phyloP scores from a whole-genome alignment of 179 eudicot genomes.

The Beta lomatogona region DNA sequence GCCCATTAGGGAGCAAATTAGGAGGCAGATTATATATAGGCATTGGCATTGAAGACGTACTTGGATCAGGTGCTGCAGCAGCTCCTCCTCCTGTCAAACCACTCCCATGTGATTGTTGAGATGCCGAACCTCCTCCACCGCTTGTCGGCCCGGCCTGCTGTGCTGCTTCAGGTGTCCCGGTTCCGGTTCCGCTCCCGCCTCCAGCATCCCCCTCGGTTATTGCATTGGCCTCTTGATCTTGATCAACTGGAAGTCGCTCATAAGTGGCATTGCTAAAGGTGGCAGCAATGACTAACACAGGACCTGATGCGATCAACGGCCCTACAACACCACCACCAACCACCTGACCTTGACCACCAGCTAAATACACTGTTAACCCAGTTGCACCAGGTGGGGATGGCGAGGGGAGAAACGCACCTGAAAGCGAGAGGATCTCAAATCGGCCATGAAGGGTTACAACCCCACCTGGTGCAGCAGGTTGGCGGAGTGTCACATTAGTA shows the following conservation, averaged over 20 bases:
- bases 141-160: conserved; percentile 12
- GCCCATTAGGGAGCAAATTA: conserved; percentile 52
- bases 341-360: conserved; percentile 82
- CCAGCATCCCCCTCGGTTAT: not conserved
- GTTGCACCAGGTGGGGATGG: conserved; percentile 72
- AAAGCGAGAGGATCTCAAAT: conserved; percentile 67
- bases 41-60: conserved; percentile 40
- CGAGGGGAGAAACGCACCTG: conserved; percentile 71
- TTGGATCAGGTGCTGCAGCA: conserved; percentile 19
- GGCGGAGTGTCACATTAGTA: conserved; percentile 56
- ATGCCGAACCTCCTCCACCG: conserved; percentile 36
- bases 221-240: conserved; percentile 36
- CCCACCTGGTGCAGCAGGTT: conserved; percentile 57
- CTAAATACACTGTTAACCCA: conserved; percentile 61
- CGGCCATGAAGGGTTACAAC: conserved; percentile 61
- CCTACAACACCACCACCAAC: conserved; percentile 74
- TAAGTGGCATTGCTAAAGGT: conserved; percentile 62
- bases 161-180: not conserved
- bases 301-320: conserved; percentile 60
- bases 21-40: conserved; percentile 52
- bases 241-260: conserved; percentile 60
- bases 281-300: conserved; percentile 70
- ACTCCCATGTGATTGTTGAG: conserved; percentile 38
- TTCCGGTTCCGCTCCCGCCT: not conserved
- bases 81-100: conserved; percentile 6